Conservation (phyloP, 2,329 filamentous ascomycete genomes). For the Fusarium chlamydosporum region DNA sequence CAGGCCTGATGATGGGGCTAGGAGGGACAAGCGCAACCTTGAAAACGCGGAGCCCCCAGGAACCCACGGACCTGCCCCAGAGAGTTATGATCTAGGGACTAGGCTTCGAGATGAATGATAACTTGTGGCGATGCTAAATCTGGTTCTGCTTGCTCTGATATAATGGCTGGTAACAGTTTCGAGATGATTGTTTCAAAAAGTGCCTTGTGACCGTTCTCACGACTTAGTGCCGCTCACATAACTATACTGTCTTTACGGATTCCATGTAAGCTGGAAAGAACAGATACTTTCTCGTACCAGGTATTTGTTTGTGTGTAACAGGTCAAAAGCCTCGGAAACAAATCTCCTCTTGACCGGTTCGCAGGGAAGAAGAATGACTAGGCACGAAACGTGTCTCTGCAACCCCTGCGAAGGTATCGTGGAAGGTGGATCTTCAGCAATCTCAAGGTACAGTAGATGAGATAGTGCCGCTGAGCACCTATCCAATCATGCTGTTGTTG, state of each 20-base stretch:
- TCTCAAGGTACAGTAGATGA: conserved; percentile 36
- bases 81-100: conserved; percentile 28
- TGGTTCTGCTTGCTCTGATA: conserved; percentile 15
- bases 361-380: conserved; percentile 15
- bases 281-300: conserved; percentile 25
- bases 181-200: background rate
- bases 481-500: conserved; percentile 39
- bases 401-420: conserved; percentile 31
- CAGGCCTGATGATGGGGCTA: conserved; percentile 36
- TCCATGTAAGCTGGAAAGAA: conserved; percentile 38
- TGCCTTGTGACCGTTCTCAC: background rate
- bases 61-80: conserved; percentile 46
- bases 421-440: conserved; percentile 45
- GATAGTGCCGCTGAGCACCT: conserved; percentile 26
- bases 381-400: conserved; percentile 29
- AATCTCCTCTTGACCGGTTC: conserved; percentile 37
- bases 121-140: conserved; percentile 31
- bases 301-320: conserved; percentile 3
- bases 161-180: background rate
- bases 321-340: conserved; percentile 15
- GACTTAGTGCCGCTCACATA: conserved; percentile 7
- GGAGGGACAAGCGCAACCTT: conserved; percentile 44
- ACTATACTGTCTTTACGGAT: conserved; percentile 18
- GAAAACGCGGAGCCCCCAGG: conserved; percentile 46
- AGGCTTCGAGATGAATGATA: conserved; percentile 31